Conservation (phyloP, 208 protist species). For the Trypanosoma avium region DNA sequence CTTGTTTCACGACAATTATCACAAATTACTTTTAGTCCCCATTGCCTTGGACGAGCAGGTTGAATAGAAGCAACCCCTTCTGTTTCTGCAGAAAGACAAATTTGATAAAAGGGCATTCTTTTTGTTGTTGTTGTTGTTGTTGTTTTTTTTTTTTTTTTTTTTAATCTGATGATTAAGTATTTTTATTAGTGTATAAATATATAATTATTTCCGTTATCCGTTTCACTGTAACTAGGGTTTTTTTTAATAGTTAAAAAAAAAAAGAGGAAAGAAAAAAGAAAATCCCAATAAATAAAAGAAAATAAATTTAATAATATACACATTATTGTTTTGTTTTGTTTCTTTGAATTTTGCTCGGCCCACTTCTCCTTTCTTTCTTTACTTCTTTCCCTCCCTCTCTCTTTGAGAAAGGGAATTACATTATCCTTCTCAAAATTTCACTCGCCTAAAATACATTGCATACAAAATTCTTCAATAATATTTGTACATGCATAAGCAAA, state of each 20-base stretch:
- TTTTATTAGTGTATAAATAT: neutral
- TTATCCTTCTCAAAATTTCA: neutral
- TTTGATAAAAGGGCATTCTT: constrained; percentile 62
- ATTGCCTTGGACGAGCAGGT: constrained; percentile 33
- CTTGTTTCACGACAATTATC: constrained; percentile 51
- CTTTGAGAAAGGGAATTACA: too few relatives aligned
- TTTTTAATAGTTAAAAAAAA: too few relatives aligned
- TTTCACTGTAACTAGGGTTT: too few relatives aligned
- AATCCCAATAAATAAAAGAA: neutral
- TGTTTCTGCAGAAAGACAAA: constrained; percentile 51
- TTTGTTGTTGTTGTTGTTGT: neutral
- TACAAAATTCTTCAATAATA: constrained; percentile 67
- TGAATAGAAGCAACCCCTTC: constrained; percentile 46
- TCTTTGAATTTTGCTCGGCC: too few relatives aligned
- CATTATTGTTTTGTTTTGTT: too few relatives aligned
- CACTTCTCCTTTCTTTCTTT: too few relatives aligned
- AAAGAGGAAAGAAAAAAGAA: neutral
- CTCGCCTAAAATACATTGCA: constrained; percentile 26
- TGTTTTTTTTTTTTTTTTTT: neutral
- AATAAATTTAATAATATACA: too few relatives aligned
- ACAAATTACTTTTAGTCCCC: constrained; percentile 63
- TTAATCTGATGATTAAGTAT: neutral
- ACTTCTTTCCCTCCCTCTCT: too few relatives aligned
- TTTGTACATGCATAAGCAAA: constrained; percentile 59
- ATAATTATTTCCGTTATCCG: too few relatives aligned